These are phyloP conservation scores for Clitocybe nebularis DNA, from an alignment of 1,284 basidiomycete genomes.

Conservation along the genomic window DNA sequence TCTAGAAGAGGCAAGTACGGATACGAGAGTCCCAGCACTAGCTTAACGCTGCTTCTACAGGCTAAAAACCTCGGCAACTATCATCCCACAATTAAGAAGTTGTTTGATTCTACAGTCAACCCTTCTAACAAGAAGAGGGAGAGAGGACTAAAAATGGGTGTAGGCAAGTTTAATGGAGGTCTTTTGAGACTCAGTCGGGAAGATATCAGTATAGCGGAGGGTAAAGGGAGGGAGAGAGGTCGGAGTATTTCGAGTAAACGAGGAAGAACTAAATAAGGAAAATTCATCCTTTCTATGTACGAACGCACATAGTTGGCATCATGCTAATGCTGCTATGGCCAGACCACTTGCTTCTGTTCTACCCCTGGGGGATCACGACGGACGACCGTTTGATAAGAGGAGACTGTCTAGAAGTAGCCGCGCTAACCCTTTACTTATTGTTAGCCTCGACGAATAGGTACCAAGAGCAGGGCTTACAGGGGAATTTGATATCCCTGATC, in stretches of 20 bases:
- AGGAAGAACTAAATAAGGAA: conserved; percentile 18
- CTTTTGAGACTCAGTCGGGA: conserved; percentile 57
- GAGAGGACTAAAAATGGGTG: conserved; percentile 68
- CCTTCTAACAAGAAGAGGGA: conserved; percentile 43
- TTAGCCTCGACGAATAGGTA: too few species aligned
- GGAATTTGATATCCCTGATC: conserved; percentile 37
- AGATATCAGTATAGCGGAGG: conserved; percentile 49
- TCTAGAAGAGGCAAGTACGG: conserved; percentile 57
- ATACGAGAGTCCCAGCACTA: neutral
- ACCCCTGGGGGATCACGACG: too few species aligned
- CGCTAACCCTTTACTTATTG: neutral
- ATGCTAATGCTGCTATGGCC: too few species aligned
- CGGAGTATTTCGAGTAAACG: too few species aligned
- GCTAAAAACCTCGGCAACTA: conserved; percentile 80
- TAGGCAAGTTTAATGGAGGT: conserved; percentile 71
- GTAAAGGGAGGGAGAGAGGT: conserved; percentile 22
- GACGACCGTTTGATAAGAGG: too few species aligned
- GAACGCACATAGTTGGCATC: too few species aligned
- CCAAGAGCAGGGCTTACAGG: conserved; percentile 26
- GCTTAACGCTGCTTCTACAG: conserved; percentile 27
- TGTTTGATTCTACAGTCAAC: conserved; percentile 46
- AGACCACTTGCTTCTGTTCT: too few species aligned
- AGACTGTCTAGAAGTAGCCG: too few species aligned
- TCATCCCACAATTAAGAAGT: conserved; percentile 67
- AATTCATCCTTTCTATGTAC: too few species aligned